Evolutionary conservation across 1,284 basidiomycete genomes (phyloP).

Genomic region (Pholiota adiposa): DNA sequence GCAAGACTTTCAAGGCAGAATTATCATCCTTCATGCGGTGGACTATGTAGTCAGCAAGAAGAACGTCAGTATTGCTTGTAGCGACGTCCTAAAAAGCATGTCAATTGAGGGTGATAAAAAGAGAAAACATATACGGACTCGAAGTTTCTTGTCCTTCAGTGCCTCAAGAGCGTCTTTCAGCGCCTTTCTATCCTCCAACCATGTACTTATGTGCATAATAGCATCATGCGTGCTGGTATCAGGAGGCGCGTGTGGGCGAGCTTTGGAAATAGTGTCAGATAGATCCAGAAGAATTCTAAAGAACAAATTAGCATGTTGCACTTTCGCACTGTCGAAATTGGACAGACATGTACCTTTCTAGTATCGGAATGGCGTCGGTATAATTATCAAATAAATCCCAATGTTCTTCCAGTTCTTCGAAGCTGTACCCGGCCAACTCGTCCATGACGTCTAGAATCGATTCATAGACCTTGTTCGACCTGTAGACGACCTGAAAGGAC

Average conservation of each 20-base stretch:
- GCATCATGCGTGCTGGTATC: conserved; percentile 2
- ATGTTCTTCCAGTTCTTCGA: conserved; percentile 1
- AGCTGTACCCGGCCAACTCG: conserved; percentile 11
- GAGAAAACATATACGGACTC: no score
- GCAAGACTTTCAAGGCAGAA: no score
- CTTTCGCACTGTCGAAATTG: background rate
- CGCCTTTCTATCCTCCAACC: background rate
- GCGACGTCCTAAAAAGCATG: background rate
- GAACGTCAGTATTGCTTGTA: background rate
- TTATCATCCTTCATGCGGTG: conserved; percentile 2
- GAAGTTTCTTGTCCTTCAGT: background rate
- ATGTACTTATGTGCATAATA: background rate
- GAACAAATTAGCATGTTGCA: background rate
- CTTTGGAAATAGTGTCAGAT: conserved; percentile 4
- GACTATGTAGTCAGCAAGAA: background rate
- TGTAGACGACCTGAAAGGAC: conserved; percentile 14
- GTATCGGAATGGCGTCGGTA: conserved; percentile 21
- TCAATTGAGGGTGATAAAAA: background rate
- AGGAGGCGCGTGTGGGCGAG: background rate
- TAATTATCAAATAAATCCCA: conserved; percentile 24
- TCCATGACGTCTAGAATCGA: conserved; percentile 20
- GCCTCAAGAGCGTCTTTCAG: background rate
- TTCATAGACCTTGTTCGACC: conserved; percentile 20
- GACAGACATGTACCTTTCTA: conserved; percentile 19
- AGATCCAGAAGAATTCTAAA: conserved; percentile 24